Base-by-base conservation (phyloP, 1,139 yeast genomes). In the Hansenula anomala region DNA sequence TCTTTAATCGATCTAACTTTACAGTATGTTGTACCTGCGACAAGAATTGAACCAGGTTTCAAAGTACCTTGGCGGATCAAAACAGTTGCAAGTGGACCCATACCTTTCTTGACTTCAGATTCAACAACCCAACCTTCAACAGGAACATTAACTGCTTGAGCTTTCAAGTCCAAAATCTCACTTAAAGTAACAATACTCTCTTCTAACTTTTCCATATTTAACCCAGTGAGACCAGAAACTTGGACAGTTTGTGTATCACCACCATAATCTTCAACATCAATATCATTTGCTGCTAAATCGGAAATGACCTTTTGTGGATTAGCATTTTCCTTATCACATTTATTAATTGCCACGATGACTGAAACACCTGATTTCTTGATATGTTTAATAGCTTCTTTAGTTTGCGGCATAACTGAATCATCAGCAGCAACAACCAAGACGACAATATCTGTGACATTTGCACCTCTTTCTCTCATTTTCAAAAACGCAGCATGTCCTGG, bases 401-500 rank as follows among this genome's bases (percentile, higher is more conserved):
- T 94, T 58, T 92, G 99, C 0, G 98, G 97, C 95, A 85, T 92
- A 19, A 94, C 95, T 1, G 96, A 86, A 62, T 92, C 99, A 61
- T 92, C 97, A 1, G 96, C 96, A 1, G 98, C 97, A n/a, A 92
- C 96, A 10, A 92, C 97, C 43, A 92, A 69, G 36, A 92, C 76
- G 29, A 92, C 88, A 41, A 92, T 83, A 67, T 92, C 99, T 0
- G 99, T 92, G 35, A 90, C 78, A 51, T 80, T 81, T 0, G 98
- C 97, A 33, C 98, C 98, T 51, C 99, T 73, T 64, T 92, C 95
- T 50, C 99, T 76, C 96, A 92, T 90, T 53, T 89, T 89, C 49
- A 92, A 69, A 56, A 92, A 92, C 0, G 97, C 98, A 13, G 97
- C 95, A 63, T 92, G 99, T 0, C 99, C 99, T 0, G 99, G 99